A percentile compares a stretch with the other conserved stretches of the same genome.
These are phyloP conservation scores for Ambrosia trifida DNA, from an alignment of 129 eudicot species.

Conservation along the genomic window DNA sequence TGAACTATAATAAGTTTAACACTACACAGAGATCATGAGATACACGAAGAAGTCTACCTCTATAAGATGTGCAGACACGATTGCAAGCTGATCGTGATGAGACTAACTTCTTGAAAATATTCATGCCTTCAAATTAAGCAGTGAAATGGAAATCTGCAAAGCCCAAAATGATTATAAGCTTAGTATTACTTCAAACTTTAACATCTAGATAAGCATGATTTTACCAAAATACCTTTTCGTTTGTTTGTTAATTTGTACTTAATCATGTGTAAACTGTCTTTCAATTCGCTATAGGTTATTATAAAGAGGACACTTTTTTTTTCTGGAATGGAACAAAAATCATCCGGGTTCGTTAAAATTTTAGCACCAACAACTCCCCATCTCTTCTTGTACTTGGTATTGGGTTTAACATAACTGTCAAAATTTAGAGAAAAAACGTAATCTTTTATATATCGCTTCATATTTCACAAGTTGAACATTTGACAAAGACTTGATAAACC, in stretches of 20 bases:
- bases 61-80: constrained; percentile 35
- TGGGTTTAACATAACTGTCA: background rate
- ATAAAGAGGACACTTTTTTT: background rate
- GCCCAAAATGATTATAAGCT: constrained; percentile 6
- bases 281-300: background rate
- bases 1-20: background rate
- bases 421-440: background rate
- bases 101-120: constrained; percentile 50
- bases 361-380: constrained; percentile 6
- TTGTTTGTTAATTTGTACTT: background rate
- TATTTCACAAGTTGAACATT: background rate
- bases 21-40: background rate
- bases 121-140: constrained; percentile 33
- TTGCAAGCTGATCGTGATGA: constrained; percentile 33
- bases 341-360: background rate
- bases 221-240: background rate
- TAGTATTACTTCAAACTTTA: background rate
- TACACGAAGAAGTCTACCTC: constrained; percentile 38
- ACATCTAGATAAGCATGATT: background rate
- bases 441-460: background rate
- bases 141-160: constrained; percentile 17
- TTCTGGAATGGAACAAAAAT: constrained; percentile 1
- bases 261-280: background rate
- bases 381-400: background rate
- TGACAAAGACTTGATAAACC: constrained; percentile 9